A percentile compares a stretch with the other conserved stretches of the same genome.
Evolutionary conservation across 23 red algal genomes (phyloP).

Genomic region (Gracilariopsis chorda): DNA sequence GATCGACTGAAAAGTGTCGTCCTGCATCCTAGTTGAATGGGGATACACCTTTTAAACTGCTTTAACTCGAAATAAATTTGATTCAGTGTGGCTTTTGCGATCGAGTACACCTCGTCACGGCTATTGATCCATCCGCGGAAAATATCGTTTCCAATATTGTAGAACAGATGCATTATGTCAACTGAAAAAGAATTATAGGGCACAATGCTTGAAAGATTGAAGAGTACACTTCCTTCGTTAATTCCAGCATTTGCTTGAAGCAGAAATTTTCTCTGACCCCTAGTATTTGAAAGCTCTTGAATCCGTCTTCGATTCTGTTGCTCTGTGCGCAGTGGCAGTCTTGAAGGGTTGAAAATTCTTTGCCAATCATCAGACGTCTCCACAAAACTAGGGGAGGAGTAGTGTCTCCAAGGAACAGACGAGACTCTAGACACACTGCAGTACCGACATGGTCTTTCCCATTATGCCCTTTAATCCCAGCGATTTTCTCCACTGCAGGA

Average conservation of each 20-base stretch:
- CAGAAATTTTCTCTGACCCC: no score
- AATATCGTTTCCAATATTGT: conserved; percentile 10
- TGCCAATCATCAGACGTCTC: neutral
- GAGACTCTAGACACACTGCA: neutral
- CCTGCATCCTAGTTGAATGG: neutral
- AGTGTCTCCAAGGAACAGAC: neutral
- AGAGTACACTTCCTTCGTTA: no score
- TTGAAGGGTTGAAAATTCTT: no score
- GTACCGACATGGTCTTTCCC: neutral
- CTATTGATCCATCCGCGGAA: neutral
- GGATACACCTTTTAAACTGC: neutral
- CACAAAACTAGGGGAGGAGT: neutral
- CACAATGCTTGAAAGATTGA: no score
- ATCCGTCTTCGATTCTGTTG: no score
- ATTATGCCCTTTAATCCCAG: neutral
- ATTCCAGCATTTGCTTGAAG: no score
- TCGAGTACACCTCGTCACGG: neutral
- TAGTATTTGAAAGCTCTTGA: no score
- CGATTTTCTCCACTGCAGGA: neutral
- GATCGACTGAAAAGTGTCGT: neutral
- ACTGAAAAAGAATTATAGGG: neutral
- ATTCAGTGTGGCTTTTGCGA: neutral
- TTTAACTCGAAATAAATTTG: neutral
- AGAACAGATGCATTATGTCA: conserved; percentile 11
- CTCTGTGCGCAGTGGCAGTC: no score